phyloP scores from a whole-genome alignment of 2,329 filamentous ascomycete species.

The Fusarium globosum region DNA sequence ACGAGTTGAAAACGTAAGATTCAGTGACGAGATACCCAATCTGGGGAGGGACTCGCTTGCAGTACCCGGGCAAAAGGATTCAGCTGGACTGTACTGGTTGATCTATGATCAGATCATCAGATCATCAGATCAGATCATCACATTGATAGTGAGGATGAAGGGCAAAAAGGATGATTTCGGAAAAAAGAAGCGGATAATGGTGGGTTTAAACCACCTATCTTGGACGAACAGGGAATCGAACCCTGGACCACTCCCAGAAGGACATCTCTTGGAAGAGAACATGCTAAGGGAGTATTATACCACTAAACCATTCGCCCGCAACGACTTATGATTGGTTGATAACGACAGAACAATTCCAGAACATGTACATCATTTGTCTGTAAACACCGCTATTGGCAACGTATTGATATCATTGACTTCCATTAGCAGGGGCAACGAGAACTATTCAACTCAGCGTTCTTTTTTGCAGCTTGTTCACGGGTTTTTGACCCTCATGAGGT shows the following conservation, averaged over 20 bases:
- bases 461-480: neutral
- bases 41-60: neutral
- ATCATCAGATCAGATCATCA: neutral
- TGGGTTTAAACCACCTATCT: conserved; percentile 12
- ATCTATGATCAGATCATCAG: neutral
- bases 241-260: conserved; percentile 33
- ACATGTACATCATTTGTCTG: fast-evolving
- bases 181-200: conserved; percentile 11
- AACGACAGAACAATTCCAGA: fast-evolving
- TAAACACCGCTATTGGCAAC: fast-evolving
- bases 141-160: neutral
- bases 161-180: neutral
- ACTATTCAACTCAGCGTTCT: too few relatives aligned
- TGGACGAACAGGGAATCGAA: conserved; percentile 39
- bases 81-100: neutral
- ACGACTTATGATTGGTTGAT: conserved; percentile 2
- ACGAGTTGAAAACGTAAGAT: neutral
- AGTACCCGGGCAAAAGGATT: neutral
- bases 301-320: conserved; percentile 26
- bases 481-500: too few relatives aligned
- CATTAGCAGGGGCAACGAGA: fast-evolving
- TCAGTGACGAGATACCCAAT: neutral
- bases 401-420: fast-evolving
- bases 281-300: conserved; percentile 35
- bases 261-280: neutral